Evolutionary conservation across 2,329 filamentous ascomycete genomes (phyloP).

Genomic region (Teratosphaeria destructans): DNA sequence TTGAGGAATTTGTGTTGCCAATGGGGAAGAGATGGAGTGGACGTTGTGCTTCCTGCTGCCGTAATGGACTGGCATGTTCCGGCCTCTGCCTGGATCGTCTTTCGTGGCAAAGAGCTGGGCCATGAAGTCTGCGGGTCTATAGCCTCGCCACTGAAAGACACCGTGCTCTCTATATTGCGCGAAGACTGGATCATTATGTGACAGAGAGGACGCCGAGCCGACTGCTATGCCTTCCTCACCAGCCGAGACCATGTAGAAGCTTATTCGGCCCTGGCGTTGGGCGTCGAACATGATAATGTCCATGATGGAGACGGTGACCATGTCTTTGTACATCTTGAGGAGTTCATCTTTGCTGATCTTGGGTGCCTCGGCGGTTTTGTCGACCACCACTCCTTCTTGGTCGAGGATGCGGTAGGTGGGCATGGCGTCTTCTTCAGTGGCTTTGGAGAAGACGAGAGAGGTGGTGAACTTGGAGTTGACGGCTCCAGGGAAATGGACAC

Average conservation of each 20-base stretch:
- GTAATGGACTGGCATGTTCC: slow-evolving; percentile 98
- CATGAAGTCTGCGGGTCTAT: slow-evolving; percentile 84
- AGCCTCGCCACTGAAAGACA: slow-evolving; percentile 81
- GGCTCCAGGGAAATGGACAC: slow-evolving; percentile 76
- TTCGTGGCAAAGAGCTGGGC: slow-evolving; percentile 83
- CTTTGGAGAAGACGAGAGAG: slow-evolving; percentile 64
- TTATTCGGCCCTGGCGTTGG: slow-evolving; percentile 83
- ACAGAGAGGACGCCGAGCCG: slow-evolving; percentile 72
- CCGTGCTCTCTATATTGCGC: slow-evolving; percentile 92
- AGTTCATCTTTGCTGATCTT: slow-evolving; percentile 56
- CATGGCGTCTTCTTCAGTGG: slow-evolving; percentile 62
- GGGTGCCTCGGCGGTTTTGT: slow-evolving; percentile 55
- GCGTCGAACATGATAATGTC: slow-evolving; percentile 97
- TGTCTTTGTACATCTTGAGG: slow-evolving; percentile 51
- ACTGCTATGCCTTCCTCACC: slow-evolving; percentile 92
- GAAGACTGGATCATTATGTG: slow-evolving; percentile 81
- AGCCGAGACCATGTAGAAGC: slow-evolving; percentile 94
- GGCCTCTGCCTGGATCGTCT: slow-evolving; percentile 66
- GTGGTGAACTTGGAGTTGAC: slow-evolving; percentile 88
- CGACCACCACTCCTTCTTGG: slow-evolving; percentile 74
- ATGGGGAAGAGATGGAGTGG: slow-evolving; percentile 74
- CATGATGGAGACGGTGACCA: slow-evolving; percentile 70
- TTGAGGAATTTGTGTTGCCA: slow-evolving; percentile 84
- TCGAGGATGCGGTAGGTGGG: slow-evolving; percentile 88
- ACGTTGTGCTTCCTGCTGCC: slow-evolving; percentile 76